Evolutionary conservation across 2,329 filamentous ascomycete genomes (phyloP).

Genomic region (Lachnellula arida): DNA sequence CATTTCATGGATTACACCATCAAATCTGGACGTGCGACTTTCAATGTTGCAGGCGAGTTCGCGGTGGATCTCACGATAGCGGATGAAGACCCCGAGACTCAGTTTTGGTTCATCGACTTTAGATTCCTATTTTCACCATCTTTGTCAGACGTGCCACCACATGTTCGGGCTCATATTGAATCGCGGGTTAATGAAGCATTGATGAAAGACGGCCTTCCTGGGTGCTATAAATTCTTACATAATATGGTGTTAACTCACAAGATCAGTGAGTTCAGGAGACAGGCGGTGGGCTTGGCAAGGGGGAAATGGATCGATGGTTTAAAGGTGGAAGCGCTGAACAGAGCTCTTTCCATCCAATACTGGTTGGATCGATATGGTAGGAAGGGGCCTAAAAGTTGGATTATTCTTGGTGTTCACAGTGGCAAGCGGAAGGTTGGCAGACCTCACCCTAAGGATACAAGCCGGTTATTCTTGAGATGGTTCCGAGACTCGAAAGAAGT

Average conservation of each 20-base stretch:
- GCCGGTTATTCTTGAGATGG: constrained; percentile 67
- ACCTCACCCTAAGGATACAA: constrained; percentile 43
- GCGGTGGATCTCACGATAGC: constrained; percentile 90
- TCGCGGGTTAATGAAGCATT: constrained; percentile 67
- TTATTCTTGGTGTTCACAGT: constrained; percentile 78
- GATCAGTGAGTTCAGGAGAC: constrained; percentile 73
- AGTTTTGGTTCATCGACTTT: constrained; percentile 93
- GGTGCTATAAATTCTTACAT: constrained; percentile 83
- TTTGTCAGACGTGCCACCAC: constrained; percentile 54
- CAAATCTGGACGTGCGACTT: constrained; percentile 82
- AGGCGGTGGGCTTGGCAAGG: constrained; percentile 65
- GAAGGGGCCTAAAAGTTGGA: constrained; percentile 74
- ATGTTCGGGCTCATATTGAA: constrained; percentile 64
- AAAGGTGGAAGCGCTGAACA: constrained; percentile 72
- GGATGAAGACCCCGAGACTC: constrained; percentile 74
- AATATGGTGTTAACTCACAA: constrained; percentile 88
- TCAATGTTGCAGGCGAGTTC: constrained; percentile 77
- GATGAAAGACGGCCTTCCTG: constrained; percentile 63
- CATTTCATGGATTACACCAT: constrained; percentile 75
- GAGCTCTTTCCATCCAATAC: constrained; percentile 84
- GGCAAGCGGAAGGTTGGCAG: constrained; percentile 45
- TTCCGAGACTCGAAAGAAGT: constrained; percentile 78
- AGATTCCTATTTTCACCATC: constrained; percentile 75
- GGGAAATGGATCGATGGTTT: constrained; percentile 75
- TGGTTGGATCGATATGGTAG: constrained; percentile 63